These are phyloP conservation scores for Colletotrichum sp. DNA, from an alignment of 2,329 filamentous ascomycete species.

Conservation along the genomic window DNA sequence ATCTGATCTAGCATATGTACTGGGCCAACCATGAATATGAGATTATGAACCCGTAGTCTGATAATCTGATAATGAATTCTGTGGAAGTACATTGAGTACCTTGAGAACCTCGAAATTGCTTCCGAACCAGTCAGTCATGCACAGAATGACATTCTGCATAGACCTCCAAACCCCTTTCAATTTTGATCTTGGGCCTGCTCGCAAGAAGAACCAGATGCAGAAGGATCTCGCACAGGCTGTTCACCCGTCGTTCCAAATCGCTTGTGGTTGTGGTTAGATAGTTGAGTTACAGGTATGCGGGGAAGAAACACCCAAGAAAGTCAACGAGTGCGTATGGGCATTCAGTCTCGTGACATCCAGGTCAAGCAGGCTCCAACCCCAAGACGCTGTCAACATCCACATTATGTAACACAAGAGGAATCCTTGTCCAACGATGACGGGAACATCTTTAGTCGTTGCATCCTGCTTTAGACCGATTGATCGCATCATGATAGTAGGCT, in stretches of 20 bases:
- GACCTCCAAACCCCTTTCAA: too few species aligned
- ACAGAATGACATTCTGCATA: neutral
- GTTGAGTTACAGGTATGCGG: neutral
- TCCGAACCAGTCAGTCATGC: neutral
- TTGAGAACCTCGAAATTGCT: neutral
- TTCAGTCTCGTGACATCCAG: neutral
- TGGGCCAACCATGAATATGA: neutral
- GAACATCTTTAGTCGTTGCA: neutral
- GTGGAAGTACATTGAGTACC: rapidly evolving
- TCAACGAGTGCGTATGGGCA: neutral
- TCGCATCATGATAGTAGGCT: rapidly evolving
- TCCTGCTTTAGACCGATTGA: neutral
- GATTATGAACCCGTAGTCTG: neutral
- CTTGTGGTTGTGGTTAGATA: neutral
- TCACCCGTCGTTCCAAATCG: neutral
- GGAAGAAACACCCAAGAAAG: neutral
- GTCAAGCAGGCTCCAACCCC: neutral
- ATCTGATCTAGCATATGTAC: neutral
- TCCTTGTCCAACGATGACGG: too few species aligned
- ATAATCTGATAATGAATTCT: neutral
- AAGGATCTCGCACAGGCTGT: neutral
- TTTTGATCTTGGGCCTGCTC: neutral
- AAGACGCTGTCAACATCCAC: neutral
- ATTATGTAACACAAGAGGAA: too few species aligned
- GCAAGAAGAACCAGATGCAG: neutral